Conservation (phyloP, 2,329 filamentous ascomycete species). For the Aspergillus sp. region DNA sequence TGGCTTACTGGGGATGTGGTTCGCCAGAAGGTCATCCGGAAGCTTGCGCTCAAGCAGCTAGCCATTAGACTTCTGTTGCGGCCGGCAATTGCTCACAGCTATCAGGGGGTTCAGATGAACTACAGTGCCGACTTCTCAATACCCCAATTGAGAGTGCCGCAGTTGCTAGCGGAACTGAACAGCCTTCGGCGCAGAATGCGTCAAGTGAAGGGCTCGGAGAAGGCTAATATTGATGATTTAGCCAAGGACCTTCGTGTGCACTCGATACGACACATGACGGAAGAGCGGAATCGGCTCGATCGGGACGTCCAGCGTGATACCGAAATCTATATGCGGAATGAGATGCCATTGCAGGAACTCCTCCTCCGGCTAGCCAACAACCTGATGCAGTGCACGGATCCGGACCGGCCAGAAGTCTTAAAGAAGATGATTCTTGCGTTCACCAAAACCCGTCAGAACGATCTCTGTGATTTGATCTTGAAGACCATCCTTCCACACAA, state of each 20-base stretch:
- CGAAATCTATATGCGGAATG: slow-evolving; percentile 28
- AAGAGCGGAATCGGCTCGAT: slow-evolving; percentile 28
- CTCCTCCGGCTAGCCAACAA: slow-evolving; percentile 39
- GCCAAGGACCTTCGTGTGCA: slow-evolving; percentile 28
- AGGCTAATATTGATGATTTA: slow-evolving; percentile 35
- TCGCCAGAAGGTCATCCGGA: slow-evolving; percentile 41
- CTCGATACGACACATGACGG: slow-evolving; percentile 19
- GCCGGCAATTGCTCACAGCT: slow-evolving; percentile 42
- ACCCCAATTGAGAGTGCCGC: slow-evolving; percentile 32
- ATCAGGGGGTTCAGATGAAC: slow-evolving; percentile 35
- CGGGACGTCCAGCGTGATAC: slow-evolving; percentile 33
- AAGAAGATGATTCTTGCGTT: slow-evolving; percentile 41
- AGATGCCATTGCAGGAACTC: slow-evolving; percentile 38
- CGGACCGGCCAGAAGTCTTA: slow-evolving; percentile 37
- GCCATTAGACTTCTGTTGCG: slow-evolving; percentile 43
- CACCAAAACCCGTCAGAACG: slow-evolving; percentile 41
- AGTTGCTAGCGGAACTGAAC: slow-evolving; percentile 38
- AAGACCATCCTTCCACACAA: slow-evolving; percentile 40
- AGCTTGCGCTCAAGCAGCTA: slow-evolving; percentile 42
- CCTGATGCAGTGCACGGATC: slow-evolving; percentile 37
- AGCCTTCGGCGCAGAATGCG: slow-evolving; percentile 34
- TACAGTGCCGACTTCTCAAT: slow-evolving; percentile 32
- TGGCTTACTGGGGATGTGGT: slow-evolving; percentile 34
- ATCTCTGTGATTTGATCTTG: slow-evolving; percentile 41
- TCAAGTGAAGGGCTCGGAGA: slow-evolving; percentile 27